Conservation (phyloP, 2,329 filamentous ascomycete species). For the Aureobasidium pullulans region DNA sequence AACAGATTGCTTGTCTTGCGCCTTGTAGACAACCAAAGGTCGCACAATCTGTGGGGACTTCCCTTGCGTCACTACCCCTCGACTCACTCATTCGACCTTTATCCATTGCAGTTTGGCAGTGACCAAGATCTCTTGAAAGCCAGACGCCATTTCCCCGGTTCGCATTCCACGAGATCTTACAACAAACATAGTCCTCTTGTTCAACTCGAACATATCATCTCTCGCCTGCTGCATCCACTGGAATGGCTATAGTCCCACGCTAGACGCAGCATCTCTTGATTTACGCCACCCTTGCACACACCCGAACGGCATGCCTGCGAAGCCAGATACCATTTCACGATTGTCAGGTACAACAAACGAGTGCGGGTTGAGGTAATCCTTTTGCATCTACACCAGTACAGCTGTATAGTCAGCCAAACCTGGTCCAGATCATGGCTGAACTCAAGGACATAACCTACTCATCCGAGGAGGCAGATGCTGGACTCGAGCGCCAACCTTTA, state of each 20-base stretch:
- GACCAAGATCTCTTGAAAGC: background rate
- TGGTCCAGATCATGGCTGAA: background rate
- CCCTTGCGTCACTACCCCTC: slow-evolving; percentile 11
- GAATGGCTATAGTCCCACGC: background rate
- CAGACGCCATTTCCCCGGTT: background rate
- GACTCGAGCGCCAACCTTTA: background rate
- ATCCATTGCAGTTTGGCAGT: background rate
- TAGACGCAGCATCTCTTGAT: background rate
- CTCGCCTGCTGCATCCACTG: background rate
- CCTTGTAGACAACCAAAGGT: background rate
- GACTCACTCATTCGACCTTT: background rate
- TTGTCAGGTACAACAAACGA: background rate
- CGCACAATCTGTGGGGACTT: background rate
- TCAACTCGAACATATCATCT: background rate
- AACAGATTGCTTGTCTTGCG: background rate
- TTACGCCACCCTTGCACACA: background rate
- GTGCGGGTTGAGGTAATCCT: background rate
- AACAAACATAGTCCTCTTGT: background rate
- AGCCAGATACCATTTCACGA: no score
- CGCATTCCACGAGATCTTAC: background rate
- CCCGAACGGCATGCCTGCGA: background rate
- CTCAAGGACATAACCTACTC: background rate
- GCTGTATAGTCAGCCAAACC: no score
- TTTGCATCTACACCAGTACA: background rate
- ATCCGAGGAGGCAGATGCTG: background rate